Percentiles rank a stretch among this genome's conserved stretches.
These are phyloP conservation scores for Telopea speciosissima DNA, from an alignment of 177 flowering plant genomes.

Conservation along the genomic window DNA sequence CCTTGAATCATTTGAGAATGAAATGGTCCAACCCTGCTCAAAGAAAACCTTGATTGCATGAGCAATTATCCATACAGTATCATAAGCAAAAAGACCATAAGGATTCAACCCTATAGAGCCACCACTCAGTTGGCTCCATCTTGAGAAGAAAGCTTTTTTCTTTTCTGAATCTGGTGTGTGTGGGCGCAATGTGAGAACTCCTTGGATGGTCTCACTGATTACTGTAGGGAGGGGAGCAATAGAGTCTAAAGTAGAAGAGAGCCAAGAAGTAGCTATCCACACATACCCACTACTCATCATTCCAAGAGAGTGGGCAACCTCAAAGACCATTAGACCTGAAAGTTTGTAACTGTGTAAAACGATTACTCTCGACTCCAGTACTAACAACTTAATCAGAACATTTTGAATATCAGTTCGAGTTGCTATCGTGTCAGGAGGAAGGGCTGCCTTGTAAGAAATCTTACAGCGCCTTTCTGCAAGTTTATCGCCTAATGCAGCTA, in stretches of 20 bases:
- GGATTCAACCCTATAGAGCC: slow-evolving; percentile 49
- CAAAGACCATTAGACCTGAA: slow-evolving; percentile 41
- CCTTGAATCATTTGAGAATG: slow-evolving; percentile 57
- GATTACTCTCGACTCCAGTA: slow-evolving; percentile 60
- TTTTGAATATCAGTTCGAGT: slow-evolving; percentile 31
- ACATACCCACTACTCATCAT: slow-evolving; percentile 77
- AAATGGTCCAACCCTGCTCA: slow-evolving; percentile 47
- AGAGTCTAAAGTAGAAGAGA: slow-evolving; percentile 54
- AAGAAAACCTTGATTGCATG: slow-evolving; percentile 55
- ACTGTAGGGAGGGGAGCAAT: slow-evolving; percentile 32
- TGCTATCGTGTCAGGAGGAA: slow-evolving; percentile 34
- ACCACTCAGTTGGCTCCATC: slow-evolving; percentile 50
- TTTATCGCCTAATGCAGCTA: slow-evolving; percentile 50
- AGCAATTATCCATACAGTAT: slow-evolving; percentile 71
- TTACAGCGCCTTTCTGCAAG: slow-evolving; percentile 60
- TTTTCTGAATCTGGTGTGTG: slow-evolving; percentile 56
- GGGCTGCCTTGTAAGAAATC: slow-evolving; percentile 50
- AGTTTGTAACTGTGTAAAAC: slow-evolving; percentile 46
- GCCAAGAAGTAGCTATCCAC: slow-evolving; percentile 82
- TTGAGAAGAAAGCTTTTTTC: slow-evolving; percentile 45
- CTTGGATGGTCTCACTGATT: slow-evolving; percentile 46
- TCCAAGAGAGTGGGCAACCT: slow-evolving; percentile 45
- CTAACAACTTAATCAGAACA: slow-evolving; percentile 42
- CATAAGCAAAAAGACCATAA: slow-evolving; percentile 76
- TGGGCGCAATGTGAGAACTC: slow-evolving; percentile 59